Conservation (phyloP, 2,329 filamentous ascomycete genomes). For the Knoxdaviesia proteae region DNA sequence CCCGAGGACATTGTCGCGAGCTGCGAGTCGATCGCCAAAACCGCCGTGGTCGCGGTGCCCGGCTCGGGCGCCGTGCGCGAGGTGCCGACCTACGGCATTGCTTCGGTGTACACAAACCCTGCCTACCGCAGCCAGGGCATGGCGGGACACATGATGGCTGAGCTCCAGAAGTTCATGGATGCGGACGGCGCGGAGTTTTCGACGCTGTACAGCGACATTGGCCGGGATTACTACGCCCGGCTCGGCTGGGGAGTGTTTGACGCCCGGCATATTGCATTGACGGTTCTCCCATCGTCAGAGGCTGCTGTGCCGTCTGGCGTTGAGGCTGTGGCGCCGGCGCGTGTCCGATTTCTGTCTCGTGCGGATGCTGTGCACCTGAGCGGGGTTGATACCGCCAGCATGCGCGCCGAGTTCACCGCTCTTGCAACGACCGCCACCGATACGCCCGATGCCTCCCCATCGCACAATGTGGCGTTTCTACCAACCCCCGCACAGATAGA, state of each 20-base stretch:
- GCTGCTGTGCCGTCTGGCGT: constrained; percentile 8
- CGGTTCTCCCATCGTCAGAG: not conserved
- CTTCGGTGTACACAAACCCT: constrained; percentile 15
- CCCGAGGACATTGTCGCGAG: too few species aligned
- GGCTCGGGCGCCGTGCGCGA: constrained; percentile 6
- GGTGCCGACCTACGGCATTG: constrained; percentile 12
- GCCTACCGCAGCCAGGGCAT: constrained; percentile 14
- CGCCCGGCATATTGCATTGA: too few species aligned
- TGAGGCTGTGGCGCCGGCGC: constrained; percentile 6
- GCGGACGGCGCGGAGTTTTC: constrained; percentile 12
- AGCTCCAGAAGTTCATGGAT: constrained; percentile 15
- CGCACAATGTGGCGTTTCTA: constrained; percentile 10
- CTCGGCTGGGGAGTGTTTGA: constrained; percentile 12
- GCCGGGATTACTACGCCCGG: constrained; percentile 12
- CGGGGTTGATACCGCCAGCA: constrained; percentile 9
- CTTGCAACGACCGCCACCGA: constrained; percentile 5
- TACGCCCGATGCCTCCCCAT: constrained; percentile 5
- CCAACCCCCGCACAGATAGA: constrained; percentile 11
- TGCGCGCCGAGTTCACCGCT: constrained; percentile 9
- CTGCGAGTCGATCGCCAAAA: not conserved
- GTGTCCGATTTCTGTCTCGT: constrained; percentile 8
- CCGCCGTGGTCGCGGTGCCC: not conserved
- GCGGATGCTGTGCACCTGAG: constrained; percentile 10
- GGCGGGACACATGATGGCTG: constrained; percentile 14
- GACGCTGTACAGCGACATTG: constrained; percentile 14